Conservation (phyloP, 1,284 basidiomycete species). For the Pholiota adiposa region DNA sequence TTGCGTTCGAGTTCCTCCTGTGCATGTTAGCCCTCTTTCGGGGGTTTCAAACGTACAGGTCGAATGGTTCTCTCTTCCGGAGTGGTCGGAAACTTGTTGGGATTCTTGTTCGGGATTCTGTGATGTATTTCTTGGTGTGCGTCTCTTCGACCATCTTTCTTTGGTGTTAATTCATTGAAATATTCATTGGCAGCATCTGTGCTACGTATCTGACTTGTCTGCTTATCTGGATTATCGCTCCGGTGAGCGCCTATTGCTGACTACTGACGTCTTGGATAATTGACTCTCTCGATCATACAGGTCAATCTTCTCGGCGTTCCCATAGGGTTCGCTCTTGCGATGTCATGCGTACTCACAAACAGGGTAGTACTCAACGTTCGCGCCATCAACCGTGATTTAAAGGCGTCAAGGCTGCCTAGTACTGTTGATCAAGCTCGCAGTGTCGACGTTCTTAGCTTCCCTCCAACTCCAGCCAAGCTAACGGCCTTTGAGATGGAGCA, state of each 20-base stretch:
- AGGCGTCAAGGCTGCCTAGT: conserved; percentile 22
- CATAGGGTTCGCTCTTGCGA: conserved; percentile 57
- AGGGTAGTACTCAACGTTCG: conserved; percentile 60
- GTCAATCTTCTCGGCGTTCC: conserved; percentile 36
- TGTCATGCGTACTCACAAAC: conserved; percentile 60
- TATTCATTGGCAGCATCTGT: conserved; percentile 47
- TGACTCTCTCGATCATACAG: neutral
- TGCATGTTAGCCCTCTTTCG: conserved; percentile 52
- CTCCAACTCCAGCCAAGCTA: conserved; percentile 27
- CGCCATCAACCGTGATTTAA: conserved; percentile 39
- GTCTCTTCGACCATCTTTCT: conserved; percentile 12
- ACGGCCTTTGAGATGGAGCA: conserved; percentile 45
- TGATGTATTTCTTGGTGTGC: conserved; percentile 60
- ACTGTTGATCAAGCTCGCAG: neutral
- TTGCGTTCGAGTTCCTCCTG: conserved; percentile 54
- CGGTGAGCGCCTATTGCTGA: conserved; percentile 37
- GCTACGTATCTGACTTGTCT: conserved; percentile 57
- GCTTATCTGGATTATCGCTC: conserved; percentile 51
- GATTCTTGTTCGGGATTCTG: conserved; percentile 57
- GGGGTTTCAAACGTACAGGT: conserved; percentile 47
- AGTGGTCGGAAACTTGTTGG: conserved; percentile 49
- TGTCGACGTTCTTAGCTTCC: neutral
- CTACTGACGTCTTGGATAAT: neutral
- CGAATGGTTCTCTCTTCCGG: conserved; percentile 39
- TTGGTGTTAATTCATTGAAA: no score